Evolutionary conservation across 2,329 filamentous ascomycete species (phyloP), one percentile per base, ranked within the genome.

Genomic region (Colletotrichum australisinense): DNA sequence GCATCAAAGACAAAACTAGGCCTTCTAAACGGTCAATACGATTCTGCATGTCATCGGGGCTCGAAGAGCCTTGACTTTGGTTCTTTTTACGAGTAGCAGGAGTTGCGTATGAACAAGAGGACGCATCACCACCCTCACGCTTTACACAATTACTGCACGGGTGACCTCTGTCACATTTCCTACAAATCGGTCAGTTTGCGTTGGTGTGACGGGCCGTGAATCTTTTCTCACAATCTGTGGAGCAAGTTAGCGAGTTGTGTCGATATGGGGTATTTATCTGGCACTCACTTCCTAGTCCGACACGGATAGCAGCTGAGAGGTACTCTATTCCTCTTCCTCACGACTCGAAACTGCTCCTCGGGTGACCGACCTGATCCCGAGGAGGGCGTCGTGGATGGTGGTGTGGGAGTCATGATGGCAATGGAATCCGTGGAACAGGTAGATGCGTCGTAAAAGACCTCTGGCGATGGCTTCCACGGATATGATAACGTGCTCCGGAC

Each of bases 11-110:
- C 76, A 98, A 85, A 74, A 98, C 96, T 81, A 98, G 86, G 78
- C 94, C 93, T 88, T 98, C 96, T 76, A 98, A 88, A 78, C 96
- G 91, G 86, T 98, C 95, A 85, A 98, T 98, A 81, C 97, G 93
- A 81, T 97, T 97, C 86, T 98, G 96, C 96, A 98, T 98, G 83
- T 98, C 96, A 88, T 98, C 95, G 63, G 96, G 95, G 77, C 83
- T 91, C 67, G 88, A 84, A 78, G 88, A 83, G 73, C 82, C 88
- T 87, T 84, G 90, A 84, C 84, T 89, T 82, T 92, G 90, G 79
- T 86, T 92, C 88, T 94, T 97, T 84, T 94, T 97, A 77, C 94
- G 90, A 65, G 86, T 86, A 38, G 87, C 83, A 49, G 91, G 92
- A 64, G 91, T 88, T 59, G 95, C 95, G 86, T 98, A 98, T 76